A percentile compares a stretch with the other conserved stretches of the same genome.
These are phyloP conservation scores for Blastobotrys peoriensis DNA, from an alignment of 805 yeast species.

Conservation along the genomic window DNA sequence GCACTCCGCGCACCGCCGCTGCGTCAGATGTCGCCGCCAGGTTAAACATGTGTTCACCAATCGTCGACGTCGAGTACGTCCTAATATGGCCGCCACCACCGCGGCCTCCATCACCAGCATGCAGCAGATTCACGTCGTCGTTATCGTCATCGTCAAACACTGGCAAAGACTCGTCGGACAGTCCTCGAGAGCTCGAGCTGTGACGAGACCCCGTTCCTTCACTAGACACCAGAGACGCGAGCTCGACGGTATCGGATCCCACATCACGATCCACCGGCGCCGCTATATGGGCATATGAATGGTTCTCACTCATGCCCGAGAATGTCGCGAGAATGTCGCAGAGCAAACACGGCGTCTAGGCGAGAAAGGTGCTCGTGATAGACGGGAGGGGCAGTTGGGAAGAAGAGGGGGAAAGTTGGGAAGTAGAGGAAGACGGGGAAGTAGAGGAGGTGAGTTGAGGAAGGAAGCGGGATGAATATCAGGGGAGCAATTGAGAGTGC, in stretches of 20 bases:
- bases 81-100: slow-evolving; percentile 9
- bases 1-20: slow-evolving; percentile 14
- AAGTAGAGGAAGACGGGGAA: no score
- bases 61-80: slow-evolving; percentile 15
- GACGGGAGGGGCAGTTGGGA: no score
- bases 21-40: slow-evolving; percentile 22
- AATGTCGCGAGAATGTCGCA: no score
- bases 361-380: no score
- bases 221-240: slow-evolving; percentile 30
- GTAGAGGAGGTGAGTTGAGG: no score
- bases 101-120: slow-evolving; percentile 9
- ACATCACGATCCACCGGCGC: no score
- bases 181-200: slow-evolving; percentile 14
- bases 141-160: slow-evolving; percentile 12
- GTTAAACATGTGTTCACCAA: slow-evolving; percentile 25
- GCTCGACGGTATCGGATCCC: slow-evolving; percentile 27
- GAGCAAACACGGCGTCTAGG: no score
- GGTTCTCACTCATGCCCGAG: background rate
- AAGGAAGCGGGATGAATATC: no score
- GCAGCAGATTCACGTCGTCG: slow-evolving; percentile 11
- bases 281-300: background rate
- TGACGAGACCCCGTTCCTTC: slow-evolving; percentile 7
- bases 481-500: no score
- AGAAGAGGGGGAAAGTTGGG: no score
- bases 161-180: slow-evolving; percentile 12